Base-by-base conservation (phyloP, 495 filamentous ascomycete genomes). In the Bathelium albidoporum region DNA sequence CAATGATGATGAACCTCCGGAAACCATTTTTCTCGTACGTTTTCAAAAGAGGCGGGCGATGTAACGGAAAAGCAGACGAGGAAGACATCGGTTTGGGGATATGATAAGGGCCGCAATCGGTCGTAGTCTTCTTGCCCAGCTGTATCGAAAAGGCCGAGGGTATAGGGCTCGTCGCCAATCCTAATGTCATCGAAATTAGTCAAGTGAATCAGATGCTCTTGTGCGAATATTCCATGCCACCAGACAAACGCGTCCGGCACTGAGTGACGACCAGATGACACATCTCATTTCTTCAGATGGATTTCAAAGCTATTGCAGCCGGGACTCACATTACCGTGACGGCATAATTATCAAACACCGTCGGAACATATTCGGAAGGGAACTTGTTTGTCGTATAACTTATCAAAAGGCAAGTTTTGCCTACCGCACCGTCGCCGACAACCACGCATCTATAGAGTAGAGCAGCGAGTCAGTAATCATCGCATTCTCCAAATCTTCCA, bases 301-400 rank as follows among this genome's bases (percentile, higher is more conserved):
- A n/a, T n/a, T n/a, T n/a, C n/a, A n/a, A n/a, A n/a, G n/a, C n/a
- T n/a, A n/a, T n/a, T n/a, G n/a, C n/a, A n/a, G n/a, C n/a, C n/a
- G n/a, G n/a, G n/a, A 89, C 92, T 86, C 82, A 97, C 92, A 97
- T 97, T 62, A 97, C 92, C 52, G 94, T 98, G 72, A 98, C 94
- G 20, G 94, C 94, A 86, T 98, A 98, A 78, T 98, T 98, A 75
- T 98, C 94, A 75, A 98, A 98, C 34, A 98, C 94, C 24, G 94
- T 98, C 26, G 94, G 94, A 24, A 98, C 94, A 73, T 98, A 98
- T 91, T 98, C 94, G 66, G 91, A 96, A 11, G 94, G 94, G 78
- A 98, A 98, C 70, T 98, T 98, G 82, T 98, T 98, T 66, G 94
- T 98, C 45, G 94, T 98, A 79, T 98, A 98, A 70, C 90, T 95